These are phyloP conservation scores for Leavenworthia alabamica DNA, from an alignment of 345 rosid genomes.

Conservation along the genomic window DNA sequence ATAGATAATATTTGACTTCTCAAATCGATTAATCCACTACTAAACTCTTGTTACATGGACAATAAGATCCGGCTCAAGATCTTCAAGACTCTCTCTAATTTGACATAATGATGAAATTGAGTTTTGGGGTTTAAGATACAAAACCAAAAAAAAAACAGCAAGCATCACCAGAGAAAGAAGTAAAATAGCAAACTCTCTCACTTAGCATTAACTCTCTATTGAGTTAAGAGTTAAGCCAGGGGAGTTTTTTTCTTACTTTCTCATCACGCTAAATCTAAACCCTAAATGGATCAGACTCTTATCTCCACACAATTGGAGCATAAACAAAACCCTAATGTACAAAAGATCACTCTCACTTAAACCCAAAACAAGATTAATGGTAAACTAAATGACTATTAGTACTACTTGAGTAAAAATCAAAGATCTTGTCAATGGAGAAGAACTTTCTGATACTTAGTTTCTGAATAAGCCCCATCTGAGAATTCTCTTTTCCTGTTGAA, in stretches of 20 bases:
- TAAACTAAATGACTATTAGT: slow-evolving; percentile 30
- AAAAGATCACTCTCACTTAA: slow-evolving; percentile 35
- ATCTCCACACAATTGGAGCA: slow-evolving; percentile 7
- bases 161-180: slow-evolving; percentile 13
- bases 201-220: slow-evolving; percentile 16
- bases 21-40: not conserved
- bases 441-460: slow-evolving; percentile 58
- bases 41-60: not conserved
- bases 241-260: slow-evolving; percentile 22
- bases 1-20: too few species aligned
- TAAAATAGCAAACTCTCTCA: slow-evolving; percentile 21
- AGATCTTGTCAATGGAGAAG: slow-evolving; percentile 50
- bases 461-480: slow-evolving; percentile 50
- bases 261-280: slow-evolving; percentile 19
- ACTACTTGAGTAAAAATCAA: slow-evolving; percentile 7
- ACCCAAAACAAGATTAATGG: slow-evolving; percentile 4
- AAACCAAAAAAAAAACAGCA: not conserved
- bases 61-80: slow-evolving; percentile 57
- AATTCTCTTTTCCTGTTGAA: slow-evolving; percentile 58
- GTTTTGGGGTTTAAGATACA: not conserved
- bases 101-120: slow-evolving; percentile 26
- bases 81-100: slow-evolving; percentile 35
- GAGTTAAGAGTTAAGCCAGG: slow-evolving; percentile 18
- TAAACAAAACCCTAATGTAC: slow-evolving; percentile 32
- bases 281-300: slow-evolving; percentile 18